Conservation (phyloP, 139 green algal genomes). For the Trebouxia sp. region DNA sequence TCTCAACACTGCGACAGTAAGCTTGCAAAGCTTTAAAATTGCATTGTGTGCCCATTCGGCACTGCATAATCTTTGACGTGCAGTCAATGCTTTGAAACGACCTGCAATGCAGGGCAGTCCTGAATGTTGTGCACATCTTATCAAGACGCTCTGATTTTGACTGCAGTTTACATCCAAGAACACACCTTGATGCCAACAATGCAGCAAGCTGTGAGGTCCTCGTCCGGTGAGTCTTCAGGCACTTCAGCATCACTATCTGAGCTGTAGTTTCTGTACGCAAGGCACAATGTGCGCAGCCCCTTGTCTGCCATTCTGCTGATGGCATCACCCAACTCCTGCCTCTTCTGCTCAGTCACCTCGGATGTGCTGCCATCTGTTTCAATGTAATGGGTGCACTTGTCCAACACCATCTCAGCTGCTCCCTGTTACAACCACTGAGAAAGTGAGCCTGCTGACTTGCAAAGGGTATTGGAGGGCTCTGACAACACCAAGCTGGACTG, state of each 20-base stretch:
- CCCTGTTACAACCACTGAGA: conserved; percentile 41
- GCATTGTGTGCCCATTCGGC: too few relatives aligned
- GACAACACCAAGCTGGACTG: too few relatives aligned
- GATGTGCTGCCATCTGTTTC: conserved; percentile 52
- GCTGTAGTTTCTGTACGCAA: conserved; percentile 66
- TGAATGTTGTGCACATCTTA: too few relatives aligned
- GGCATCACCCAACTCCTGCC: conserved; percentile 53
- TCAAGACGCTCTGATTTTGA: too few relatives aligned
- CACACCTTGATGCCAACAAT: conserved; percentile 95
- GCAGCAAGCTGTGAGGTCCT: conserved; percentile 64
- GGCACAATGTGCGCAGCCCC: conserved; percentile 87
- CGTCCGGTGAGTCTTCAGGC: conserved; percentile 61
- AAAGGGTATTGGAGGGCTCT: neutral
- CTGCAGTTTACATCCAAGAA: too few relatives aligned
- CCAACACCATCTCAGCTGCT: conserved; percentile 92
- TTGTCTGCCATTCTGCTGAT: conserved; percentile 75
- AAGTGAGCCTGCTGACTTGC: neutral
- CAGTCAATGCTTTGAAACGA: too few relatives aligned
- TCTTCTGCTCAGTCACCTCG: conserved; percentile 49
- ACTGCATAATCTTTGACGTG: too few relatives aligned
- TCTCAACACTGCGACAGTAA: too few relatives aligned
- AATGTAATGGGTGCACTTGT: conserved; percentile 65
- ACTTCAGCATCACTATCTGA: conserved; percentile 31
- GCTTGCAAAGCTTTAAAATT: too few relatives aligned
- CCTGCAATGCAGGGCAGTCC: too few relatives aligned